Conservation (phyloP, 1,284 basidiomycete genomes). For the Austroboletus niveus region DNA sequence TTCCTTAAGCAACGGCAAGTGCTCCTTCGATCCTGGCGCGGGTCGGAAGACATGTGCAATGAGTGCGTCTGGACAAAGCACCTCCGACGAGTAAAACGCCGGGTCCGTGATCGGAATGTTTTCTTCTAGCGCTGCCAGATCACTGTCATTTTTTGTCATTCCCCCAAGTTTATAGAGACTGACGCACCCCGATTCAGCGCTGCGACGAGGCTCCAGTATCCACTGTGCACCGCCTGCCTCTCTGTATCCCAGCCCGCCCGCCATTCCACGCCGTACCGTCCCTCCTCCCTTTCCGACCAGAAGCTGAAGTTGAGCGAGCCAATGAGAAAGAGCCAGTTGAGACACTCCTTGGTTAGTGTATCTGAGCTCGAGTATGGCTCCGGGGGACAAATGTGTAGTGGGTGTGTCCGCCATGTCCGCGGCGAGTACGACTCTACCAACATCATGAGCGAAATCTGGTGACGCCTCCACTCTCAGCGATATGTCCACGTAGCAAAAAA, state of each 20-base stretch:
- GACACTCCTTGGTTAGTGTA: constrained; percentile 51
- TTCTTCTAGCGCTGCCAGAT: constrained; percentile 51
- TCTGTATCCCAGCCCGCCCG: constrained; percentile 59
- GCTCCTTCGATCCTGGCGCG: constrained; percentile 54
- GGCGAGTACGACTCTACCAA: constrained; percentile 65
- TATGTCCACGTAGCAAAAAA: background rate
- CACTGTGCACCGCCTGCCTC: constrained; percentile 55
- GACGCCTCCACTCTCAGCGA: constrained; percentile 1
- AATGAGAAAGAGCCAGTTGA: constrained; percentile 84
- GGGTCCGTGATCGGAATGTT: constrained; percentile 75
- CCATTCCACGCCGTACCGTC: constrained; percentile 76
- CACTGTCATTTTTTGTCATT: background rate
- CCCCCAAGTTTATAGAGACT: background rate
- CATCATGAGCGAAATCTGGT: constrained; percentile 60
- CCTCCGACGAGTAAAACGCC: constrained; percentile 66
- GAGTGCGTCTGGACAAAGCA: constrained; percentile 60
- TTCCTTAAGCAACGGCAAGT: constrained; percentile 63
- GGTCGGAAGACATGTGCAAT: constrained; percentile 67
- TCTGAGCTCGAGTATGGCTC: constrained; percentile 55
- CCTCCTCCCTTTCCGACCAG: constrained; percentile 70
- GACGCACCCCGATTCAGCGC: constrained; percentile 68
- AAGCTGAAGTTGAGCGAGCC: constrained; percentile 84
- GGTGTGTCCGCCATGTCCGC: constrained; percentile 74
- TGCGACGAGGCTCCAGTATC: constrained; percentile 82
- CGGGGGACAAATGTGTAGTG: constrained; percentile 68